Conservation (phyloP, 1,139 yeast genomes). For the Geotrichum armillariae region DNA sequence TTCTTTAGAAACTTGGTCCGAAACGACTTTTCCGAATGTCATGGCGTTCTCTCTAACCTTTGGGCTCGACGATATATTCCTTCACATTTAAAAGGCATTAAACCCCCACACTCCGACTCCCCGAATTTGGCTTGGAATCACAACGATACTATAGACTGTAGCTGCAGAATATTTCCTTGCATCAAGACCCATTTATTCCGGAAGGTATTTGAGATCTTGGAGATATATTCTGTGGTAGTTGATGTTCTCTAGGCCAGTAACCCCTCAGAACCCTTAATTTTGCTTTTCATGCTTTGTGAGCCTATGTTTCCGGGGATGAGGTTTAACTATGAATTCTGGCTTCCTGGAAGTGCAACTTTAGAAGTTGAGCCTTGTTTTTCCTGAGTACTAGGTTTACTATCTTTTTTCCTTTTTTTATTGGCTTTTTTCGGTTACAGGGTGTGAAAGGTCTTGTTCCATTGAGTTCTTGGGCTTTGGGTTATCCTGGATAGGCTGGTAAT, state of each 20-base stretch:
- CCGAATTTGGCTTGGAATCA: conserved; percentile 6
- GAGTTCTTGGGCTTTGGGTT: not conserved
- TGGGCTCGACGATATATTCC: not conserved
- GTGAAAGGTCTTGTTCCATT: not conserved
- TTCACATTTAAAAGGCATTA: conserved; percentile 1
- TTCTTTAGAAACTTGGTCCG: not conserved
- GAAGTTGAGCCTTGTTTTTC: too few relatives aligned
- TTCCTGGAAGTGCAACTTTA: not conserved
- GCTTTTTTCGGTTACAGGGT: not conserved
- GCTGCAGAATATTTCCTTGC: conserved; percentile 1
- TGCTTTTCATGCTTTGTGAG: not conserved
- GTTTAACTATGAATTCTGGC: not conserved
- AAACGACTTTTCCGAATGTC: not conserved
- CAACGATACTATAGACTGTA: not conserved
- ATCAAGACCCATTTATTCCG: conserved; percentile 9
- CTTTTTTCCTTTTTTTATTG: conserved; percentile 12
- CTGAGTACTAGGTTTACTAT: too few relatives aligned
- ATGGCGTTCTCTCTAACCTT: too few relatives aligned
- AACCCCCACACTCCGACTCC: conserved; percentile 9
- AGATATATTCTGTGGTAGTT: not conserved
- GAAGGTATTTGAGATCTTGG: conserved; percentile 12
- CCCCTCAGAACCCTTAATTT: too few relatives aligned
- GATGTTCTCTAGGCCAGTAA: not conserved
- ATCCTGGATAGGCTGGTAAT: not conserved
- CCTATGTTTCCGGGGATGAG: not conserved